Base-by-base conservation (phyloP, 1,139 yeast species). In the Saccharomyces hybrid region DNA sequence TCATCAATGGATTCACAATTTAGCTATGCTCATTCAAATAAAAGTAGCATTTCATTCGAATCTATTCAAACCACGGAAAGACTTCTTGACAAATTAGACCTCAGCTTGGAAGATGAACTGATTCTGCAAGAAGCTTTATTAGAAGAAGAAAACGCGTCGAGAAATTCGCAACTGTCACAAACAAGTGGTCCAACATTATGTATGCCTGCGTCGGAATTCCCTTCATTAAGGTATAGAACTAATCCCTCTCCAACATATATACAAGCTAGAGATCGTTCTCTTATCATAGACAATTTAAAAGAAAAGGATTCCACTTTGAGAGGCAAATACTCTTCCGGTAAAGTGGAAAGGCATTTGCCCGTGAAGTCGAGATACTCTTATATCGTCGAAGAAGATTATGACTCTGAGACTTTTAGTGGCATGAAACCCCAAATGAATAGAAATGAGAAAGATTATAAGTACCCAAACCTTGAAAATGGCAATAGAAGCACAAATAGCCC, bases 121-220 rank as follows among this genome's bases (percentile, higher is more conserved):
- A 53, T 66, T 8, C 53, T 64, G 38, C 66, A 67, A 50, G 60
- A 60, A 41, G 67, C 64, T 3, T 46, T 64, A 48, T 57, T 57
- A 48, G 67, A 64, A 51, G 65, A 62, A 28, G 60, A 58, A 46
- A 50, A 32, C n/a, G 48, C 44, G 19, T 25, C 42, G 16, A 44
- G 25, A 47, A 47, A 29, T 13, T 23, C 19, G 3, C 50, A 47
- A 28, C 6, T 42, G 29, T 49, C 49, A 14, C 51, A 52, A 29
- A 46, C 48, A 13, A 52, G 50, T 26, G 55, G 52, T 8, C 66
- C 61, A 23, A 54, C 57, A 13, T 46, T 65, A n/a, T 65, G 70
- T 54, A 54, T 65, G 47, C 72, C 72, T 1, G 72, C 72, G 5
- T 62, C 69, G 2, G 63, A 62, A 19, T 68, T 68, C 47, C 68